Conservation (phyloP, 1,284 basidiomycete genomes). For the Golubevia pallescens region DNA sequence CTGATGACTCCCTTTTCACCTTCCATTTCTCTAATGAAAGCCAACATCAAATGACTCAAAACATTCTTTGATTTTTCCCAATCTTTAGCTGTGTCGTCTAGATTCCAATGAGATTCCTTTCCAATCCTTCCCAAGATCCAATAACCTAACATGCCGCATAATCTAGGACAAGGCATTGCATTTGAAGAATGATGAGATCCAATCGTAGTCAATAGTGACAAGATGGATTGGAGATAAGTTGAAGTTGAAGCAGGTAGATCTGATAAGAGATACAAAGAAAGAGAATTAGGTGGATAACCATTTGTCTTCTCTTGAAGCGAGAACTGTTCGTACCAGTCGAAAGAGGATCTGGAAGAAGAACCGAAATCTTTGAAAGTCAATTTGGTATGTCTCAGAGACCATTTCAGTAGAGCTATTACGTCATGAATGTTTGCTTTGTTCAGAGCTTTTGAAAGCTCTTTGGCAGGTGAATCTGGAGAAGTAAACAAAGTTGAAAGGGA, state of each 20-base stretch:
- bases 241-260: slow-evolving; percentile 25
- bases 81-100: slow-evolving; percentile 15
- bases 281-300: slow-evolving; percentile 24
- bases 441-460: not conserved
- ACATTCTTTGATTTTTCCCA: slow-evolving; percentile 14
- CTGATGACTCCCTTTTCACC: no score
- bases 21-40: slow-evolving; percentile 33
- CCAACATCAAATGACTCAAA: slow-evolving; percentile 42
- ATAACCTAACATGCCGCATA: slow-evolving; percentile 33
- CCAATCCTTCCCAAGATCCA: slow-evolving; percentile 44
- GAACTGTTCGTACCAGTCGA: slow-evolving; percentile 39
- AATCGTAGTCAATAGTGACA: slow-evolving; percentile 21
- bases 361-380: slow-evolving; percentile 27
- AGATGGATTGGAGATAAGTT: slow-evolving; percentile 33
- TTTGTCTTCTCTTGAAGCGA: slow-evolving; percentile 21
- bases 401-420: slow-evolving; percentile 37
- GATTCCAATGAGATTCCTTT: slow-evolving; percentile 28
- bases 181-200: slow-evolving; percentile 33
- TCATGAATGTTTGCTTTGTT: slow-evolving; percentile 33
- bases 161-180: slow-evolving; percentile 35
- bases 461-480: not conserved
- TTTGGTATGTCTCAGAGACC: slow-evolving; percentile 37
- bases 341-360: slow-evolving; percentile 14
- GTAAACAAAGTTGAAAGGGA: not conserved
- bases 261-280: slow-evolving; percentile 27